Percentiles rank a stretch among this genome's conserved stretches.
Evolutionary conservation across 73 alveolate genomes (phyloP).

Genomic region (Symbiodinium natans): DNA sequence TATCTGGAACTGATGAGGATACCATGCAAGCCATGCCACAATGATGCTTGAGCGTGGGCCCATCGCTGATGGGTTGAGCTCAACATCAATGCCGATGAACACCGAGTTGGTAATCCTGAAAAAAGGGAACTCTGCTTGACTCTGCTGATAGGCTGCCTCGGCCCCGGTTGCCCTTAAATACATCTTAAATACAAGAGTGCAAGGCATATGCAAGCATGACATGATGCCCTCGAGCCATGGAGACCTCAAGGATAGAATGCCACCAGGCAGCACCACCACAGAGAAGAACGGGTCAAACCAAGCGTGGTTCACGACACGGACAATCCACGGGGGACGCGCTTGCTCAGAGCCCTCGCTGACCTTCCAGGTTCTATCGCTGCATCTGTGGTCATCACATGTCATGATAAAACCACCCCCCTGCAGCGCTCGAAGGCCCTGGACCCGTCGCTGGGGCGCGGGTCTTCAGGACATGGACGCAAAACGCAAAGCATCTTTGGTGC

Average conservation of each 20-base stretch:
- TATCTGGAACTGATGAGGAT: too few relatives aligned
- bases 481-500: neutral
- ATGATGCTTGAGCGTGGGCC: neutral
- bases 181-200: too few relatives aligned
- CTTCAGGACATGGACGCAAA: neutral
- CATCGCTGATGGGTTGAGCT: constrained; percentile 46
- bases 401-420: too few relatives aligned
- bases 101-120: constrained; percentile 31
- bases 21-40: neutral
- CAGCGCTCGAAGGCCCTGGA: too few relatives aligned
- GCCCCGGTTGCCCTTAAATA: too few relatives aligned
- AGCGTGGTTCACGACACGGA: neutral
- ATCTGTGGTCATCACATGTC: neutral
- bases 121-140: neutral
- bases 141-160: neutral
- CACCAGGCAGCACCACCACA: neutral
- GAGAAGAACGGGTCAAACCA: constrained; percentile 31
- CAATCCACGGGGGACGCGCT: neutral
- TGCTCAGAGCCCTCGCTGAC: neutral
- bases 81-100: constrained; percentile 70
- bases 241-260: too few relatives aligned
- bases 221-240: too few relatives aligned
- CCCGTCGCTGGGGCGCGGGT: too few relatives aligned
- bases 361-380: neutral
- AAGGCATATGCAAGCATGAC: too few relatives aligned